A percentile compares a stretch with the other conserved stretches of the same genome.
phyloP scores from a whole-genome alignment of 1,284 basidiomycete genomes.

The Trichosporon ovoides region DNA sequence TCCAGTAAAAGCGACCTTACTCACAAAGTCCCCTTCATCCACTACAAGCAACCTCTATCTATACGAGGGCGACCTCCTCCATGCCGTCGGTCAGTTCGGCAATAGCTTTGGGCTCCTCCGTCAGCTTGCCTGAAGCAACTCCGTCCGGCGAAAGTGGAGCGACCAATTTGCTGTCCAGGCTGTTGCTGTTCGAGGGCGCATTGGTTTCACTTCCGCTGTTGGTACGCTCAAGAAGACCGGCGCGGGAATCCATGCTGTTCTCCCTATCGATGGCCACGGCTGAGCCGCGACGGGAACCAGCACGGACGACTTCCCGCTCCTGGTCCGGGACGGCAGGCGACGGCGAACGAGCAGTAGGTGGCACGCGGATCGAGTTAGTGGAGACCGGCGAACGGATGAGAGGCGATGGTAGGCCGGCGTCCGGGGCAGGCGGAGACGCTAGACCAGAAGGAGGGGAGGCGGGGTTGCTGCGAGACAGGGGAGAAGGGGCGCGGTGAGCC shows the following conservation, averaged over 20 bases:
- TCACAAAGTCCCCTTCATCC: slow-evolving; percentile 1
- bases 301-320: not conserved
- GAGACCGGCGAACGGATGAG: not conserved
- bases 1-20: too few relatives aligned
- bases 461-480: slow-evolving; percentile 18
- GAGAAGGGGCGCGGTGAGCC: slow-evolving; percentile 27
- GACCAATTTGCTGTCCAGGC: not conserved
- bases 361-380: slow-evolving; percentile 3
- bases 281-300: not conserved
- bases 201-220: not conserved
- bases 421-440: not conserved
- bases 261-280: not conserved
- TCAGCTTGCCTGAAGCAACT: not conserved
- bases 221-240: not conserved
- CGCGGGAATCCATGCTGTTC: not conserved
- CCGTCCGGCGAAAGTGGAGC: not conserved
- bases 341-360: not conserved
- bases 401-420: not conserved
- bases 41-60: not conserved
- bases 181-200: slow-evolving; percentile 2
- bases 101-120: not conserved
- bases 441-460: not conserved
- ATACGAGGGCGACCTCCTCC: slow-evolving; percentile 3
- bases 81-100: not conserved
- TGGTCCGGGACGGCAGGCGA: not conserved